Evolutionary conservation across 2,329 filamentous ascomycete species (phyloP).

Genomic region (Fusarium bulbicola): DNA sequence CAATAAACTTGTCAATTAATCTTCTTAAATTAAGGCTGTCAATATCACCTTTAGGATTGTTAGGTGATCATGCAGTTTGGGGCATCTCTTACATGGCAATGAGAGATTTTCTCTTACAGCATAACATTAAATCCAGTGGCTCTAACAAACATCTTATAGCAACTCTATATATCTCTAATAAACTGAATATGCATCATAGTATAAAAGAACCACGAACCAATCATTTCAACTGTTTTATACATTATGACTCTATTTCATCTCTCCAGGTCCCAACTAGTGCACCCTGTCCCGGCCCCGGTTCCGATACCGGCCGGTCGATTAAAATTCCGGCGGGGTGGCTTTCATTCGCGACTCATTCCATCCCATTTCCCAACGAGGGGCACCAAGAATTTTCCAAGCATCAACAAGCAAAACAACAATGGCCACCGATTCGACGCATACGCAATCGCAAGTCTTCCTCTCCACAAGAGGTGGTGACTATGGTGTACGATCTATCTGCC

Average conservation of each 20-base stretch:
- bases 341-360: conserved; percentile 13
- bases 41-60: too few species aligned
- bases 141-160: accelerated
- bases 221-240: not conserved
- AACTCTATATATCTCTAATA: not conserved
- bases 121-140: accelerated
- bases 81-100: accelerated
- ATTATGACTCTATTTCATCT: not conserved
- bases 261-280: not conserved
- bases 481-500: conserved; percentile 17
- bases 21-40: not conserved
- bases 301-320: conserved; percentile 33
- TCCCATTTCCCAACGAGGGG: conserved; percentile 19
- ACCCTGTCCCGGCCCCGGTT: not conserved
- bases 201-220: not conserved
- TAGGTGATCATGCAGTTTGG: too few species aligned
- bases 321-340: conserved; percentile 35
- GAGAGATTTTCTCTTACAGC: too few species aligned
- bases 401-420: conserved; percentile 26
- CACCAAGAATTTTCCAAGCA: conserved; percentile 29
- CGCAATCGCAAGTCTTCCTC: conserved; percentile 41
- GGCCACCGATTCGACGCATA: conserved; percentile 37
- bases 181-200: accelerated
- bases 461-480: conserved; percentile 43
- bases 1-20: not conserved